Conservation (phyloP, 1,284 basidiomycete genomes). For the Agaricales sp. region DNA sequence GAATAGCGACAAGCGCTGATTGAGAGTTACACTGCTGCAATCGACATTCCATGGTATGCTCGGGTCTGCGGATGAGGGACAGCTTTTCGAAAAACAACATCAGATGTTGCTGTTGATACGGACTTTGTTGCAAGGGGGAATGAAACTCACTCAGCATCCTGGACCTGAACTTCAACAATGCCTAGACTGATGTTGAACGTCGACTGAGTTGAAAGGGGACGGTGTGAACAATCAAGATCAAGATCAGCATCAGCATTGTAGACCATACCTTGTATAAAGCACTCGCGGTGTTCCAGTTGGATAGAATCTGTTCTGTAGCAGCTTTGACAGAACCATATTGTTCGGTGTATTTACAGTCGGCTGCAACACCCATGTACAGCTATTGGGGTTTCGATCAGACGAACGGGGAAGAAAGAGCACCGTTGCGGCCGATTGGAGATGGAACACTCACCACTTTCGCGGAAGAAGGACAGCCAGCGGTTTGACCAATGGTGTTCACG, state of each 20-base stretch:
- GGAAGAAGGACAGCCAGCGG: conserved; percentile 62
- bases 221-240: conserved; percentile 4
- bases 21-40: conserved; percentile 42
- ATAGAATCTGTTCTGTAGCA: conserved; percentile 69
- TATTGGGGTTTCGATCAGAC: no score
- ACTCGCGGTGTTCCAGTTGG: conserved; percentile 70
- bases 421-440: background rate
- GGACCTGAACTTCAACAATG: conserved; percentile 72
- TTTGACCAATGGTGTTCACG: conserved; percentile 53
- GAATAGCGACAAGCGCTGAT: conserved; percentile 71
- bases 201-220: conserved; percentile 19
- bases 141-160: conserved; percentile 31
- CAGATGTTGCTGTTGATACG: background rate
- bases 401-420: conserved; percentile 10
- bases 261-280: conserved; percentile 61
- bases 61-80: conserved; percentile 39
- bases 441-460: conserved; percentile 59
- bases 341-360: conserved; percentile 74
- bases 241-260: background rate
- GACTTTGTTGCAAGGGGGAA: background rate
- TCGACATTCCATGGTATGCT: conserved; percentile 49
- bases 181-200: conserved; percentile 85
- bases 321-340: conserved; percentile 51
- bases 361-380: conserved; percentile 79
- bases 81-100: conserved; percentile 22